A percentile compares a stretch with the other conserved stretches of the same genome.
Conservation (phyloP, 495 filamentous ascomycete genomes). For the Aspergillus coremiiformis region DNA sequence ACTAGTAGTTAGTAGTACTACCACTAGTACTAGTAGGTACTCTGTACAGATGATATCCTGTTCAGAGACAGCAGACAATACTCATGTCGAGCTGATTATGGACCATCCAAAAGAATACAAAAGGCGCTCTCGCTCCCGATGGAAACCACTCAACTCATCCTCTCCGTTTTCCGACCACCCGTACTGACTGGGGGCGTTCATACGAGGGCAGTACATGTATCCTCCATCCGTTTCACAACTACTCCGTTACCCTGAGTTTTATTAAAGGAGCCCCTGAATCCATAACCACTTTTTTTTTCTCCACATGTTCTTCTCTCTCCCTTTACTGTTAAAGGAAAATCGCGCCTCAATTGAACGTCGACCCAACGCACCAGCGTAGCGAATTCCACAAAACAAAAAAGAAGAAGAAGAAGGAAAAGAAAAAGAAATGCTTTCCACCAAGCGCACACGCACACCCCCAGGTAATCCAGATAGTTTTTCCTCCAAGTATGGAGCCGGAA, state of each 20-base stretch:
- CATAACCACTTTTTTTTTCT: neutral
- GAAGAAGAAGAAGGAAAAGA: no score
- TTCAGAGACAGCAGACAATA: neutral
- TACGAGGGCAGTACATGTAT: neutral
- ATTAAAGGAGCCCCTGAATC: neutral
- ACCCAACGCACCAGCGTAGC: neutral
- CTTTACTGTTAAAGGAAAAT: neutral
- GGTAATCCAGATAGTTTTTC: constrained; percentile 32
- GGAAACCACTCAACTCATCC: neutral
- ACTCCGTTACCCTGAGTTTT: neutral
- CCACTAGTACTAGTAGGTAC: no score
- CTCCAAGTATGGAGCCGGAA: constrained; percentile 40
- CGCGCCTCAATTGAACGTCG: neutral
- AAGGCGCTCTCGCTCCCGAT: neutral
- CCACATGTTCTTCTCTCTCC: neutral
- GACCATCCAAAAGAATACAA: neutral
- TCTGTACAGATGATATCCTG: neutral
- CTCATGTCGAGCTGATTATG: neutral
- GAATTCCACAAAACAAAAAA: neutral
- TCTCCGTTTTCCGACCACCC: neutral
- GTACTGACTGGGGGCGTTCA: neutral
- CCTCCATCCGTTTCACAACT: neutral
- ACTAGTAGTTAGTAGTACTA: no score
- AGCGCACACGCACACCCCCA: constrained; percentile 20
- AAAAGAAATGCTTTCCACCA: constrained; percentile 33